Base-by-base conservation (phyloP, 169 alveolate species). In the Plasmodium relictum region DNA sequence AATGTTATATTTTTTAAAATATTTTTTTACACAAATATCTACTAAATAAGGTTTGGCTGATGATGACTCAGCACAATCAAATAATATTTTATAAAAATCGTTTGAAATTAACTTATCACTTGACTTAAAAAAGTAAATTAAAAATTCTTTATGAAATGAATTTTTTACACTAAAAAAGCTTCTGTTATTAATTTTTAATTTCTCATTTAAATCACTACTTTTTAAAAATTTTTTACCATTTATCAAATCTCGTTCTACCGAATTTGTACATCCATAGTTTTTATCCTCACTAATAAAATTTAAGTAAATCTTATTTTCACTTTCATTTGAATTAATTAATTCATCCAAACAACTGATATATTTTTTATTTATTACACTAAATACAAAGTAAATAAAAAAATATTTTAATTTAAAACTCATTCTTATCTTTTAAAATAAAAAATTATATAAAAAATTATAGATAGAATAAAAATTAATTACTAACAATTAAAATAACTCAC, bases 11-110 rank as follows among this genome's bases (percentile, higher is more conserved):
- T 83, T 83, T 68, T 83, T 66, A 31, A 83, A 66, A 58, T 83
- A 83, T 66, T 83, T 83, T 24, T 48, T 83, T 68, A 83, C 83
- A 45, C 91, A 83, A 52, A 83, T 54, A 56, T 83, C 91, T 54
- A 68, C 31, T 83, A 83, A 83, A 68, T 83, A 66, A 31, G 80
- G 91, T 68, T 83, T 83, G 5, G 91, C 91, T 59, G 91, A 83
- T 10, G 91, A 66, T 18, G 63, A 83, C 45, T 83, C 58, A 3
- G 91, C 91, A 59, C 91, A 83, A 26, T 83, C 83, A 68, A 68
- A 68, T 45, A 83, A 74, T 1, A 83, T 45, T 83, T 69, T 83
- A 37, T 83, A 83, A 45, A 83, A 83, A 56, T 83, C 73, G 41
- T 68, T 83, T 26, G 91, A 48, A 0, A 62, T 39, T 22, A n/a